A percentile compares a stretch with the other conserved stretches of the same genome.
Evolutionary conservation across 176 grass and related monocot species (phyloP).

Genomic region (Aegilops longissima): DNA sequence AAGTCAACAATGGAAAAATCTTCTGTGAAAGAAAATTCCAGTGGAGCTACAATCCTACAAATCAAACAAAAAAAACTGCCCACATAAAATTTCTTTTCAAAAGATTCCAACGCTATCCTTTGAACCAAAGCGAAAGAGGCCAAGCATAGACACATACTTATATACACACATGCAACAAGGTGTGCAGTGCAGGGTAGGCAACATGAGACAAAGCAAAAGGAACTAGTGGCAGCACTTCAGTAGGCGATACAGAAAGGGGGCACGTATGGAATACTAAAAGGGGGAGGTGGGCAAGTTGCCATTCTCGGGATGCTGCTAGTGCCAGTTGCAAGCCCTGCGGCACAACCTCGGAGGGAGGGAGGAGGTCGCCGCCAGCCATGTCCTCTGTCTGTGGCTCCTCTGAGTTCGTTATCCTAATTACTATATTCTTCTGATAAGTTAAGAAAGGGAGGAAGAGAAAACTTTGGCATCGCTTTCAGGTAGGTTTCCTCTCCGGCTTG

Average conservation of each 20-base stretch:
- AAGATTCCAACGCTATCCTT: not conserved
- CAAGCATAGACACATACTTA: not conserved
- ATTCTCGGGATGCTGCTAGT: not conserved
- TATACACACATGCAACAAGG: not conserved
- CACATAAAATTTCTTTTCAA: not conserved
- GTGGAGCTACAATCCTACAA: not conserved
- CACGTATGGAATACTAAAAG: not conserved
- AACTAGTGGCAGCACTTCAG: not conserved
- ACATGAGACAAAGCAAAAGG: constrained; percentile 23
- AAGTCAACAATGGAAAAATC: not conserved
- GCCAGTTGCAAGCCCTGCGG: not conserved
- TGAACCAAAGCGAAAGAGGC: not conserved
- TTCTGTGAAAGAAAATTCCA: not conserved
- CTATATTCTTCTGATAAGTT: constrained; percentile 1
- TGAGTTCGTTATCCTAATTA: not conserved
- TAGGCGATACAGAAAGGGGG: not conserved
- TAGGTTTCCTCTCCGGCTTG: not conserved
- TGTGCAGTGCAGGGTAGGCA: not conserved
- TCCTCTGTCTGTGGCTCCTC: not conserved
- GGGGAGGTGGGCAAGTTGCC: constrained; percentile 5
- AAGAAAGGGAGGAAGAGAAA: not conserved
- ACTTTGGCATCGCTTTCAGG: constrained; percentile 2
- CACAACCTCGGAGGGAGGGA: constrained; percentile 36
- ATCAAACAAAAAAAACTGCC: not conserved
- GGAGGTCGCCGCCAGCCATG: not conserved